Base-by-base conservation (phyloP, 2,329 filamentous ascomycete species). In the Dothistroma septosporum region DNA sequence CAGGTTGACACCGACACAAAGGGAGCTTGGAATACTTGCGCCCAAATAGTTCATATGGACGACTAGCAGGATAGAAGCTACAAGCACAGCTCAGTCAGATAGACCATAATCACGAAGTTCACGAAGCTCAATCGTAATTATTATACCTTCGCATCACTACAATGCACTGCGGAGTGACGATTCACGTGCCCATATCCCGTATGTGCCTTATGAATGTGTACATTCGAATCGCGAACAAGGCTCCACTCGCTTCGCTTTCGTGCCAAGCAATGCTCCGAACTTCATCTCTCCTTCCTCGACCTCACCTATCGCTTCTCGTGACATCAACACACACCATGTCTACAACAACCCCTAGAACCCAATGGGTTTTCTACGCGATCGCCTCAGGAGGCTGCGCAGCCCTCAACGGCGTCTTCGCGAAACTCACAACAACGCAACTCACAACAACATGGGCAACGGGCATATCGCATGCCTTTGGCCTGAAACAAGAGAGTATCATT, bases 391-490 rank as follows among this genome's bases (percentile, higher is more conserved):
- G 84, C 57, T 92, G 89, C 70, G 90, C 90, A 33, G 89, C 90
- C 22, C 87, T 90, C 67, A 94, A 94, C 69, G 90, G 90, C 61
- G 87, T 90, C 5, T 92, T 93, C 78, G 90, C 90, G 0, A 94
- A 93, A 76, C 78, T 94, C 87, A 87, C 85, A 61, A 87, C 85
- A 16, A 86, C 85, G 11, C 75, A 81, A 49, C 77, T 86, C 61
- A 87, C 85, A 21, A 78, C 82, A 14, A 77, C 76, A 11, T 80
- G 82, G 75, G 79, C 82, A 19, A 76, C 75, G 47, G 73, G 76
- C 7, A 76, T 86, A 58, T 79, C 83, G 1, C 71, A 75, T 33
- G 65, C 75, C 21, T 76, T 85, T 53, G 77, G 79, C 10, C 72
- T 84, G 8, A 73, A 72, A 12, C 74, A 76, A 8, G 74, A 74